Evolutionary conservation across 73 alveolate genomes (phyloP).

Genomic region (Paramecium primaurelia): DNA sequence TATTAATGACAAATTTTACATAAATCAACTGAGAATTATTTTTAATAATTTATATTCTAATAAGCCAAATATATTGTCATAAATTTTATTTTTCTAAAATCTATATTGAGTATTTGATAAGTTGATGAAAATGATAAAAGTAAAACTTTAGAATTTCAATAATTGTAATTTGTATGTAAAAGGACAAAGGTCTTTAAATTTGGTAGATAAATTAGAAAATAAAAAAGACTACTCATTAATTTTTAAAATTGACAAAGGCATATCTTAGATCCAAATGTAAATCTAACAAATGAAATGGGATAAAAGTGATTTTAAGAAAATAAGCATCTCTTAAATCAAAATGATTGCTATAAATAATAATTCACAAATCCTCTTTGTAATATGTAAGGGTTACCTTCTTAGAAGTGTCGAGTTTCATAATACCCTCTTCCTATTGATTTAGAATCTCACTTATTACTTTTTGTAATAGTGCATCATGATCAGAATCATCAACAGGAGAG

Average conservation of each 20-base stretch:
- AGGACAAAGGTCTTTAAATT: no score
- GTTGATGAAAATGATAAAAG: no score
- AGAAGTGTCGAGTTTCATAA: background rate
- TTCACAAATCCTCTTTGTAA: background rate
- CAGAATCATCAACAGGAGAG: background rate
- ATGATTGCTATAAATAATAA: background rate
- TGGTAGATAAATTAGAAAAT: background rate
- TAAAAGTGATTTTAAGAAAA: background rate
- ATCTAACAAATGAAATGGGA: background rate
- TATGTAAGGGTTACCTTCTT: background rate
- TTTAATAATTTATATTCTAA: no score
- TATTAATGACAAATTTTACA: no score
- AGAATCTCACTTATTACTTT: background rate
- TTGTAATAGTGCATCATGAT: background rate
- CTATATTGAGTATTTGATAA: no score
- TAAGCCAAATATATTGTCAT: no score
- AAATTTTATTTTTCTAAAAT: no score
- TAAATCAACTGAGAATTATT: no score
- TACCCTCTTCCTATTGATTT: background rate
- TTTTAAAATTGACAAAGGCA: background rate
- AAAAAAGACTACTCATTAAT: background rate
- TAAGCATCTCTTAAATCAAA: background rate
- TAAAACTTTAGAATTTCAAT: no score
- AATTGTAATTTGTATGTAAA: no score
- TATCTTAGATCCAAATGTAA: background rate